Evolutionary conservation across 768 basidiomycete species (phyloP).

Genomic region (Amanita subjunquillea): DNA sequence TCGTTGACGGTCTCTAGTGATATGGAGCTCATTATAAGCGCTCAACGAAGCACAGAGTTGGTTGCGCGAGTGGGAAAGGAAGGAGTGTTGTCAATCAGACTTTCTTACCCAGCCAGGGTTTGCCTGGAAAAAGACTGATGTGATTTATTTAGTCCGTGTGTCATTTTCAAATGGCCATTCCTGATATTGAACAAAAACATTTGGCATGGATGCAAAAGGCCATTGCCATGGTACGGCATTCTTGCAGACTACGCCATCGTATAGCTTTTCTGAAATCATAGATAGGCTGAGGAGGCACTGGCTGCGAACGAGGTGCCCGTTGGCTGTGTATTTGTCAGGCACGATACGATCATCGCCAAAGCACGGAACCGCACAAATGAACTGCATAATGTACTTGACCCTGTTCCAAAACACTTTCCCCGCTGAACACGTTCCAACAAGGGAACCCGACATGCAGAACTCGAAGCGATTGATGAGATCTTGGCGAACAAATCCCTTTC

Average conservation of each 20-base stretch:
- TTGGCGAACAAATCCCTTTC: conserved; percentile 53
- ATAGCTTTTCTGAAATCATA: background rate
- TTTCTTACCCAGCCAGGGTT: too few relatives aligned
- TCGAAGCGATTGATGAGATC: conserved; percentile 91
- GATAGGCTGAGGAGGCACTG: conserved; percentile 79
- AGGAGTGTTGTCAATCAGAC: background rate
- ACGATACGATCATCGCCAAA: conserved; percentile 65
- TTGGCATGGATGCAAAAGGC: conserved; percentile 77
- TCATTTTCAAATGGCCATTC: background rate
- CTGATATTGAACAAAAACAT: conserved; percentile 15
- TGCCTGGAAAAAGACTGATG: too few relatives aligned
- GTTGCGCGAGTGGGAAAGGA: background rate
- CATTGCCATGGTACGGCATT: conserved; percentile 55
- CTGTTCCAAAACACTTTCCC: background rate
- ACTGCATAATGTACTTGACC: conserved; percentile 64
- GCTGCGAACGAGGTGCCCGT: conserved; percentile 86
- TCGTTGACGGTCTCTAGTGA: conserved; percentile 53
- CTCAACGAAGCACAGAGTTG: background rate
- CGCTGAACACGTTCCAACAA: conserved; percentile 28
- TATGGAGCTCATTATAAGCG: background rate
- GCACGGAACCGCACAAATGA: conserved; percentile 94
- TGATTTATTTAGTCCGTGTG: background rate
- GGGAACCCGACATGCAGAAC: conserved; percentile 96
- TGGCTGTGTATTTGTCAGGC: conserved; percentile 88
- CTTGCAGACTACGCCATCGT: conserved; percentile 7